Percentiles rank a stretch among this genome's conserved stretches.
phyloP scores from a whole-genome alignment of 1,139 yeast species.

The Scheffersomyces illinoinensis region DNA sequence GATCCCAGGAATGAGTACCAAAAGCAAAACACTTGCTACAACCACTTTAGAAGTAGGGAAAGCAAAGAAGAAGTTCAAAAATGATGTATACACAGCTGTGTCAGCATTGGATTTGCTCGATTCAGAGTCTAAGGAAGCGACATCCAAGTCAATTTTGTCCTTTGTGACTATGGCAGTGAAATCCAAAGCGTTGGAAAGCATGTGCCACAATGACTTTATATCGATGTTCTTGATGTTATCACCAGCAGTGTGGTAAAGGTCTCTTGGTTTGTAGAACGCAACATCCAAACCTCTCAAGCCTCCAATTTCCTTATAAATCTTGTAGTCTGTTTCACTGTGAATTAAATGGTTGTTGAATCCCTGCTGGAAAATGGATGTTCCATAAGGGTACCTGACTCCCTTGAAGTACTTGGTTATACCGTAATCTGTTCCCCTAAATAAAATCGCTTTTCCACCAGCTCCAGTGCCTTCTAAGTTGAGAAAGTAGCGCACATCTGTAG shows the following conservation, averaged over 20 bases:
- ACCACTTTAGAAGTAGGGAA: slow-evolving; percentile 50
- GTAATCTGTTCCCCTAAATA: slow-evolving; percentile 82
- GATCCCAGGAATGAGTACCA: slow-evolving; percentile 57
- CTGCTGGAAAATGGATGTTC: slow-evolving; percentile 75
- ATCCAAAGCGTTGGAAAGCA: slow-evolving; percentile 73
- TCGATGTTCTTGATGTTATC: slow-evolving; percentile 70
- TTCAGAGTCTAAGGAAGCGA: slow-evolving; percentile 15
- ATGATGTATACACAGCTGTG: slow-evolving; percentile 62
- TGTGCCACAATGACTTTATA: slow-evolving; percentile 74
- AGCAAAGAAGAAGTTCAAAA: slow-evolving; percentile 60
- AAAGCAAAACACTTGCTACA: slow-evolving; percentile 47
- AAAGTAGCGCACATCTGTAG: slow-evolving; percentile 59
- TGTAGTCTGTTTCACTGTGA: slow-evolving; percentile 83
- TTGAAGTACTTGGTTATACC: slow-evolving; percentile 52
- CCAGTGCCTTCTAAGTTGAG: slow-evolving; percentile 95
- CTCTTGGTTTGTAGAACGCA: slow-evolving; percentile 66
- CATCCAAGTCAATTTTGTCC: slow-evolving; percentile 40
- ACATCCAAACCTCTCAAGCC: slow-evolving; percentile 76
- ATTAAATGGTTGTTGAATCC: slow-evolving; percentile 76
- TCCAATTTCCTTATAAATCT: slow-evolving; percentile 66
- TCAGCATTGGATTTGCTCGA: slow-evolving; percentile 17
- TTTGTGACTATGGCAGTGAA: slow-evolving; percentile 44
- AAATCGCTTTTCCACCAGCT: slow-evolving; percentile 83
- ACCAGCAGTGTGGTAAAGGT: slow-evolving; percentile 74
- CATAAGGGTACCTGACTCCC: slow-evolving; percentile 70